Percentiles rank a stretch among this genome's conserved stretches.
phyloP scores from a whole-genome alignment of 2,329 filamentous ascomycete genomes.

The Drechslerella coelobrocha region DNA sequence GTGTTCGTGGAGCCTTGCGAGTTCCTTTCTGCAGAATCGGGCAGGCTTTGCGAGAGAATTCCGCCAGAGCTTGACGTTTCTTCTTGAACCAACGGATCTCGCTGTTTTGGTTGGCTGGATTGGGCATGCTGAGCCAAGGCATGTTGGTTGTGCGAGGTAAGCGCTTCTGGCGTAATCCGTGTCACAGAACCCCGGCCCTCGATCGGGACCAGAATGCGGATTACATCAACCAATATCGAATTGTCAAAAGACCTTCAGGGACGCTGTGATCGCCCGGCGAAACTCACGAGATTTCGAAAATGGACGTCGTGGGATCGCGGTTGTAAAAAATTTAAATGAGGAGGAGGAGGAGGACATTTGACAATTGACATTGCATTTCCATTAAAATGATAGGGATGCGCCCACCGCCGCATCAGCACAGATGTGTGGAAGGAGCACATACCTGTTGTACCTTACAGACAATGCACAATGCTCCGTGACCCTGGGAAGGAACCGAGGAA shows the following conservation, averaged over 20 bases:
- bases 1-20: neutral
- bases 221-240: no score
- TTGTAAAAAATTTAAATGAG: neutral
- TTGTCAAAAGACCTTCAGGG: slow-evolving; percentile 6
- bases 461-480: no score
- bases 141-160: no score
- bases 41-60: slow-evolving; percentile 35
- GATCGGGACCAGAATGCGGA: no score
- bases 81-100: slow-evolving; percentile 16
- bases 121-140: slow-evolving; percentile 28
- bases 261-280: slow-evolving; percentile 29
- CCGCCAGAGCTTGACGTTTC: slow-evolving; percentile 9
- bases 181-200: no score
- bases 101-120: slow-evolving; percentile 17
- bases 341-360: neutral
- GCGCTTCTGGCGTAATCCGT: no score
- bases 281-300: neutral
- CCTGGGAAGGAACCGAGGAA: neutral
- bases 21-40: slow-evolving; percentile 43
- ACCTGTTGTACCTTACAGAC: no score
- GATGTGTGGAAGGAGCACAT: no score
- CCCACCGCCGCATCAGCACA: no score
- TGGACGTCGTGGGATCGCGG: neutral
- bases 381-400: no score
- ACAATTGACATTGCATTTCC: no score